Conservation (phyloP, 345 rosid genomes). For the Rhodamnia argentea region DNA sequence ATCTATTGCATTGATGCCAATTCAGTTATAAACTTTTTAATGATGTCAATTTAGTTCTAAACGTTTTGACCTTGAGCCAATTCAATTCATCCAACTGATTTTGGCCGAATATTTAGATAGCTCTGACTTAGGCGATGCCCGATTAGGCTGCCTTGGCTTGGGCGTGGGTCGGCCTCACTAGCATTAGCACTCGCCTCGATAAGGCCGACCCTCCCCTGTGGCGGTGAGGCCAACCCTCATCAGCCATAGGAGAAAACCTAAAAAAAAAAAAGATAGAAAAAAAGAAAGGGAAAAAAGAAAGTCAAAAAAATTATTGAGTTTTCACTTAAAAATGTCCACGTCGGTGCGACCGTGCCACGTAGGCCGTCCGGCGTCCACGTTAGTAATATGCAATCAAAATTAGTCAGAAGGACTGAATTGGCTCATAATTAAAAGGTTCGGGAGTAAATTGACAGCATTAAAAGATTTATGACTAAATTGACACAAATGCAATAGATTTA, state of each 20-base stretch:
- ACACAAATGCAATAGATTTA: not conserved
- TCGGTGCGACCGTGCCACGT: too few species aligned
- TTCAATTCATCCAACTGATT: too few species aligned
- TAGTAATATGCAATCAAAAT: not conserved
- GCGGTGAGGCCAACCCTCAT: too few species aligned
- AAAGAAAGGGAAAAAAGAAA: not conserved
- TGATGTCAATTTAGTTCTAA: not conserved
- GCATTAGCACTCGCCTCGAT: too few species aligned
- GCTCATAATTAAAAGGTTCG: conserved; percentile 4
- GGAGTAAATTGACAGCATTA: not conserved
- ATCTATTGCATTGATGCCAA: not conserved
- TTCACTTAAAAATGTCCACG: not conserved
- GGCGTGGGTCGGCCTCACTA: too few species aligned
- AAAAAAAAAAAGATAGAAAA: not conserved
- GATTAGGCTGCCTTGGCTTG: too few species aligned
- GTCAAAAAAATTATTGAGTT: not conserved
- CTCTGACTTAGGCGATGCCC: too few species aligned
- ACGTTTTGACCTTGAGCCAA: too few species aligned
- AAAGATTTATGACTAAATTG: not conserved
- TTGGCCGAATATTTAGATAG: too few species aligned
- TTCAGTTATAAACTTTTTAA: not conserved
- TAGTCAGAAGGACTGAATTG: not conserved
- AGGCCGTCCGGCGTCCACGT: not conserved
- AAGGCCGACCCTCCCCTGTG: too few species aligned
- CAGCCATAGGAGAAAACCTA: too few species aligned